These are phyloP conservation scores for Penicillium crustosum DNA, from an alignment of 2,329 filamentous ascomycete species.

Conservation along the genomic window DNA sequence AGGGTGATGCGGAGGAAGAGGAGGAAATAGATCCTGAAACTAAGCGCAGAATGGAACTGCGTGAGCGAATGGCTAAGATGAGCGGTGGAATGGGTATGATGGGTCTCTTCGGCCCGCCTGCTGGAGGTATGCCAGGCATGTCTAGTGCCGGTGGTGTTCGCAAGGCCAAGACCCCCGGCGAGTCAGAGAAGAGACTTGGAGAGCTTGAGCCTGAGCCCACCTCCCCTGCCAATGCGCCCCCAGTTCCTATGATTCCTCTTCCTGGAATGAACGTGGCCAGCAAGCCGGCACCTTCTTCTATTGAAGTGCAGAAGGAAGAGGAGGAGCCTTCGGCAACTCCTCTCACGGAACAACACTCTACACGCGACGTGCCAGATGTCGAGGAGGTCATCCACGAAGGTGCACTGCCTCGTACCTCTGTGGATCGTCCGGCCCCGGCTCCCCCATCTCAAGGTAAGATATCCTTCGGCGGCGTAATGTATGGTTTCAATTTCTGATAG, in stretches of 20 bases:
- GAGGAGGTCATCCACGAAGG: constrained; percentile 49
- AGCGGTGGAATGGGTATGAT: constrained; percentile 96
- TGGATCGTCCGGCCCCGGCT: constrained; percentile 45
- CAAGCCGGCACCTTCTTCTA: constrained; percentile 50
- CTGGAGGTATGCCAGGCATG: constrained; percentile 60
- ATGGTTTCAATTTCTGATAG: background rate
- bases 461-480: background rate
- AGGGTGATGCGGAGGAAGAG: constrained; percentile 72
- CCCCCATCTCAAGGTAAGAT: constrained; percentile 54
- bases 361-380: constrained; percentile 54
- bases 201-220: constrained; percentile 37
- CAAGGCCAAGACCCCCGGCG: constrained; percentile 50
- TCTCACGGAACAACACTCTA: constrained; percentile 43
- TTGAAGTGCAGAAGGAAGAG: constrained; percentile 53
- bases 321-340: constrained; percentile 45
- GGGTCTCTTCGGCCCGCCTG: constrained; percentile 80
- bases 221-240: constrained; percentile 39
- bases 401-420: constrained; percentile 34
- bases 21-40: constrained; percentile 87
- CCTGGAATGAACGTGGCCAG: constrained; percentile 63
- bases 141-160: constrained; percentile 45
- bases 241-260: constrained; percentile 59
- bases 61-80: constrained; percentile 97
- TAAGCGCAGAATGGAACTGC: constrained; percentile 78
- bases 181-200: constrained; percentile 36